phyloP scores from a whole-genome alignment of 768 basidiomycete species.

The Amanita pseudoporphyria region DNA sequence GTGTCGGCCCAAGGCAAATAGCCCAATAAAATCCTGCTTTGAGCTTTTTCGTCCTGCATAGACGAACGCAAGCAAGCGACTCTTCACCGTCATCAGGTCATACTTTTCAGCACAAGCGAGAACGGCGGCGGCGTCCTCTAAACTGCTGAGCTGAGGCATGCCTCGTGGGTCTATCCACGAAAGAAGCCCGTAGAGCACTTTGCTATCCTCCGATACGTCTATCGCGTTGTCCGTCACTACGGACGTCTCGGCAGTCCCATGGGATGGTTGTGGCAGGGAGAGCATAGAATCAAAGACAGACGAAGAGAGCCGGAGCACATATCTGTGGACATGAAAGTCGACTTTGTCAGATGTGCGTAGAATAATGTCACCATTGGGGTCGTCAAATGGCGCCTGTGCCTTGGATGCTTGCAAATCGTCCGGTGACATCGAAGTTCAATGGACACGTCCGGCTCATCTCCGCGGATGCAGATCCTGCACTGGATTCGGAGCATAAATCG shows the following conservation, averaged over 20 bases:
- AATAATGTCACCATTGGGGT: neutral
- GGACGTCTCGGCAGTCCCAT: neutral
- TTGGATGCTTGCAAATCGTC: too few species aligned
- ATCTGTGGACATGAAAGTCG: constrained; percentile 4
- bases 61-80: constrained; percentile 1
- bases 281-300: constrained; percentile 5
- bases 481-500: too few species aligned
- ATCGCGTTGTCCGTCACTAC: neutral
- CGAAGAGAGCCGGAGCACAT: constrained; percentile 2
- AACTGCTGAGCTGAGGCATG: neutral
- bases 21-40: neutral
- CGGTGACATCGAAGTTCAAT: too few species aligned
- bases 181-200: constrained; percentile 1
- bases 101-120: constrained; percentile 3
- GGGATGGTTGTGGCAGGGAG: constrained; percentile 3
- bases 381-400: constrained; percentile 4
- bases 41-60: constrained; percentile 1
- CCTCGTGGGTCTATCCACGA: constrained; percentile 7
- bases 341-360: constrained; percentile 2
- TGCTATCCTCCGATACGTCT: constrained; percentile 2
- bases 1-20: constrained; percentile 2
- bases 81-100: neutral
- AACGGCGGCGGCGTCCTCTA: neutral
- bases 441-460: too few species aligned
- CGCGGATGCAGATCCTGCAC: too few species aligned